Percentiles rank a stretch among this genome's conserved stretches.
Conservation (phyloP, 2,329 filamentous ascomycete species). For the Nannizziopsis arthrosporioides region DNA sequence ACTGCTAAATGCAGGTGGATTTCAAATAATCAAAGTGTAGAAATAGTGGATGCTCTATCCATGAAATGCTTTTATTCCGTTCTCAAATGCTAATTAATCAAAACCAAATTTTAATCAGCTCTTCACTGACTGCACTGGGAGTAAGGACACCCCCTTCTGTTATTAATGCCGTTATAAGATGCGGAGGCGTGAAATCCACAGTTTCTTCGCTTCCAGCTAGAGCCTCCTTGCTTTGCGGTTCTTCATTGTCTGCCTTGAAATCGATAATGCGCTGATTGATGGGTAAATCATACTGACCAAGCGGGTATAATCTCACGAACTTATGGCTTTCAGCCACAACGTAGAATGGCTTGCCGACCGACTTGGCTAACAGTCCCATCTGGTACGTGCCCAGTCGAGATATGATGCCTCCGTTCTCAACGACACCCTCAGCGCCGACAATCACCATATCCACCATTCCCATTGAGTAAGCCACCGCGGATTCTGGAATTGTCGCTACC, state of each 20-base stretch:
- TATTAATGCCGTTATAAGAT: constrained; percentile 52
- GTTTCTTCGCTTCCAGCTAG: constrained; percentile 14
- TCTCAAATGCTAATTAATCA: constrained; percentile 17
- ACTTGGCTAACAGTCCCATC: constrained; percentile 68
- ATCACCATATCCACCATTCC: constrained; percentile 58
- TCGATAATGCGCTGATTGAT: constrained; percentile 67
- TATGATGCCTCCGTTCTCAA: constrained; percentile 87
- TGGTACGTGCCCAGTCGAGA: constrained; percentile 78
- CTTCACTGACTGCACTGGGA: constrained; percentile 54
- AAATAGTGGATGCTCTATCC: background rate
- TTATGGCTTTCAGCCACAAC: constrained; percentile 94
- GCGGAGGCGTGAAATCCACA: constrained; percentile 45
- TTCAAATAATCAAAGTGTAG: no score
- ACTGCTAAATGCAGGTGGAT: no score
- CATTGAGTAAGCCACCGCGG: constrained; percentile 68
- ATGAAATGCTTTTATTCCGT: background rate
- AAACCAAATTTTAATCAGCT: constrained; percentile 53
- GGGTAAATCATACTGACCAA: constrained; percentile 69
- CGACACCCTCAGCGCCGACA: constrained; percentile 67
- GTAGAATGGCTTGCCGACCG: constrained; percentile 66
- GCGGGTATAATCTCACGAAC: constrained; percentile 76
- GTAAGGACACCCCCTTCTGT: constrained; percentile 54
- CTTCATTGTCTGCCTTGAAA: constrained; percentile 48
- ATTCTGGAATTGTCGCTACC: constrained; percentile 68
- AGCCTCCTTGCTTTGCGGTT: constrained; percentile 17